Evolutionary conservation across 805 yeast species (phyloP).

Genomic region (Candida nitratophila): DNA sequence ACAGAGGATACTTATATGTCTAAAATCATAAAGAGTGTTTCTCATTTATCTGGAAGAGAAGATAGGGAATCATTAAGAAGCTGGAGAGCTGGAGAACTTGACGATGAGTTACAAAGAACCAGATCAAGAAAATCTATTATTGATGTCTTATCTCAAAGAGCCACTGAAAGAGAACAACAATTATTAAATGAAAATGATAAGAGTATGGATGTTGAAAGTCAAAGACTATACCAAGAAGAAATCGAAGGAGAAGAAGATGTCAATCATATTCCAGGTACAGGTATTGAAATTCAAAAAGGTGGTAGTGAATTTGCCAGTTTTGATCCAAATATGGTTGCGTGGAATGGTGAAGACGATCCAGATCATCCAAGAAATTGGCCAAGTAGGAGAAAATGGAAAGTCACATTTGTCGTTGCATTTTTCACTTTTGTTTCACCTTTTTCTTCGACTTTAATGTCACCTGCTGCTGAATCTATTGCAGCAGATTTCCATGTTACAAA

Average conservation of each 20-base stretch:
- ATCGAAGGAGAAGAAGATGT: background rate
- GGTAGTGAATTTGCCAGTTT: constrained; percentile 47
- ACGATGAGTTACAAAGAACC: constrained; percentile 3
- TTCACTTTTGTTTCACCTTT: constrained; percentile 57
- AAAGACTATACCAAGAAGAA: background rate
- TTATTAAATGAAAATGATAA: background rate
- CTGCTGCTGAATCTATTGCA: constrained; percentile 47
- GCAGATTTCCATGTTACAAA: constrained; percentile 35
- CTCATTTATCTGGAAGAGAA: background rate
- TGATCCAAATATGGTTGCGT: constrained; percentile 63
- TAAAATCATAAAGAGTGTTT: background rate
- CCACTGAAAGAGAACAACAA: constrained; percentile 1
- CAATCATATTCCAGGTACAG: constrained; percentile 5
- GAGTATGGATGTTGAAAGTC: background rate
- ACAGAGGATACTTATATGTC: background rate
- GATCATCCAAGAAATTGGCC: constrained; percentile 62
- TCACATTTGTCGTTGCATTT: constrained; percentile 40
- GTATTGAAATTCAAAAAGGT: constrained; percentile 14
- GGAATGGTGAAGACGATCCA: constrained; percentile 60
- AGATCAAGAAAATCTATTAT: constrained; percentile 3
- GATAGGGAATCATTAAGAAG: background rate
- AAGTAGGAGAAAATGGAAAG: constrained; percentile 29
- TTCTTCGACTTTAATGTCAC: constrained; percentile 56
- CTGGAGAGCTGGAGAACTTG: background rate
- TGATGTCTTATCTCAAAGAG: constrained; percentile 5